phyloP scores from a whole-genome alignment of 208 protist genomes.

The Trypanosoma conorhini region DNA sequence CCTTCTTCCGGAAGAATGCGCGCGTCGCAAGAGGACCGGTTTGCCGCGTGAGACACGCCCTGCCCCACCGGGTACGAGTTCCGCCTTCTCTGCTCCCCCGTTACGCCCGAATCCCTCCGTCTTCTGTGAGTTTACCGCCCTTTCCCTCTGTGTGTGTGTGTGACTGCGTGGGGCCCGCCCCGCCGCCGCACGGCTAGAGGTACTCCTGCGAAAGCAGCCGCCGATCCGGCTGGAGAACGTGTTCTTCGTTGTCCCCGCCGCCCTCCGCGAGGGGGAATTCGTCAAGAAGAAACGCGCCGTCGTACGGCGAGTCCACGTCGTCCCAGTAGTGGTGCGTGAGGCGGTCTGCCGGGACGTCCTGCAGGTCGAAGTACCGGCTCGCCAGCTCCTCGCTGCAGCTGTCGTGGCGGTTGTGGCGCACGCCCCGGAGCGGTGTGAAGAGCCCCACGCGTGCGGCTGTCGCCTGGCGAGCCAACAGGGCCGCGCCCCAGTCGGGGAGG shows the following conservation, averaged over 20 bases:
- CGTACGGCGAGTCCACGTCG: conserved; percentile 44
- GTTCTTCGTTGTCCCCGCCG: conserved; percentile 8
- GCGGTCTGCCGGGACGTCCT: conserved; percentile 71
- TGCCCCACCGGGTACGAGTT: not conserved
- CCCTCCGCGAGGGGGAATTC: conserved; percentile 16
- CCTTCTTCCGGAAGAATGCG: not conserved
- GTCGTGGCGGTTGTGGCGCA: conserved; percentile 3
- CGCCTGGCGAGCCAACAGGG: not conserved
- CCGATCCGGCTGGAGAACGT: conserved; percentile 13
- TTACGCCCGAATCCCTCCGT: not conserved
- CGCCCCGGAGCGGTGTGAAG: not conserved
- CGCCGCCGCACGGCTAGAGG: not conserved
- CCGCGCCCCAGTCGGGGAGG: not conserved
- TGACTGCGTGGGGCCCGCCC: not conserved
- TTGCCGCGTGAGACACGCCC: not conserved
- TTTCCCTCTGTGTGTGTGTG: not conserved
- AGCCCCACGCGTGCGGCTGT: not conserved
- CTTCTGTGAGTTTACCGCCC: not conserved
- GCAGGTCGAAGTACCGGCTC: conserved; percentile 62
- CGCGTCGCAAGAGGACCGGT: not conserved
- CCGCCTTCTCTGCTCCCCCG: not conserved
- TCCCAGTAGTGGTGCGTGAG: conserved; percentile 85
- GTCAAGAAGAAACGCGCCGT: conserved; percentile 27
- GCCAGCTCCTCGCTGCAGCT: conserved; percentile 20
- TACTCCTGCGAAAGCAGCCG: conserved; percentile 20